Evolutionary conservation across 768 basidiomycete species (phyloP).

Genomic region (Astraeus odoratus): DNA sequence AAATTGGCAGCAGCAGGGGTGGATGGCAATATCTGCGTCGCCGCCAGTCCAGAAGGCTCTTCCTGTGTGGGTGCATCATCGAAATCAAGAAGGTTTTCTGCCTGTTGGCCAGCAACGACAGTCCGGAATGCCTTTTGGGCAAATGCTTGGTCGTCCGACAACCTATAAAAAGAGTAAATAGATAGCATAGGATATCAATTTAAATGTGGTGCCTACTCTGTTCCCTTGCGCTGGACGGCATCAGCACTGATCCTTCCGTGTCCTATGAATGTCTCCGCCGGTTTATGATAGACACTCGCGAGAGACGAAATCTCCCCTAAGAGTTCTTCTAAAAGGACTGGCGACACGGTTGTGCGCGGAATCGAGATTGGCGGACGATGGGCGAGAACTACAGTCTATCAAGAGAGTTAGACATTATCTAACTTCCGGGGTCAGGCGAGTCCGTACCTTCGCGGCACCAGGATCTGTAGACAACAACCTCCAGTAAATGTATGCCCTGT

Average conservation of each 20-base stretch:
- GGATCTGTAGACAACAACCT: conserved; percentile 90
- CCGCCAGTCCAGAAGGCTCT: conserved; percentile 70
- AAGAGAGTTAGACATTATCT: conserved; percentile 1
- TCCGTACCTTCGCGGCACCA: conserved; percentile 79
- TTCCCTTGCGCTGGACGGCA: conserved; percentile 56
- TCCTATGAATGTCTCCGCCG: conserved; percentile 91
- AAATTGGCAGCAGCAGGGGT: conserved; percentile 71
- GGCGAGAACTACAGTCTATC: conserved; percentile 79
- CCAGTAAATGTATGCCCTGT: conserved; percentile 99
- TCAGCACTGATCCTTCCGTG: conserved; percentile 84
- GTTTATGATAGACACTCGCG: conserved; percentile 97
- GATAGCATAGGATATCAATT: background rate
- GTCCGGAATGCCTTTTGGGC: conserved; percentile 86
- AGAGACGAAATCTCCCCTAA: conserved; percentile 83
- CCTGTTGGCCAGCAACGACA: conserved; percentile 83
- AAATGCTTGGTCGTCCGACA: conserved; percentile 63
- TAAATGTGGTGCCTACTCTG: conserved; percentile 41
- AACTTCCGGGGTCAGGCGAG: background rate
- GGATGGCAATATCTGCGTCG: conserved; percentile 64
- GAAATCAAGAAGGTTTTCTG: conserved; percentile 94
- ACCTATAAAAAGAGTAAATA: conserved; percentile 23
- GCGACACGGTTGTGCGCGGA: conserved; percentile 83
- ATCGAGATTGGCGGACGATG: conserved; percentile 91
- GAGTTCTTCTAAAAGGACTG: conserved; percentile 85
- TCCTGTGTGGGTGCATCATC: conserved; percentile 62